These are phyloP conservation scores for Lactifluus subvellereus DNA, from an alignment of 768 basidiomycete species.

Conservation along the genomic window DNA sequence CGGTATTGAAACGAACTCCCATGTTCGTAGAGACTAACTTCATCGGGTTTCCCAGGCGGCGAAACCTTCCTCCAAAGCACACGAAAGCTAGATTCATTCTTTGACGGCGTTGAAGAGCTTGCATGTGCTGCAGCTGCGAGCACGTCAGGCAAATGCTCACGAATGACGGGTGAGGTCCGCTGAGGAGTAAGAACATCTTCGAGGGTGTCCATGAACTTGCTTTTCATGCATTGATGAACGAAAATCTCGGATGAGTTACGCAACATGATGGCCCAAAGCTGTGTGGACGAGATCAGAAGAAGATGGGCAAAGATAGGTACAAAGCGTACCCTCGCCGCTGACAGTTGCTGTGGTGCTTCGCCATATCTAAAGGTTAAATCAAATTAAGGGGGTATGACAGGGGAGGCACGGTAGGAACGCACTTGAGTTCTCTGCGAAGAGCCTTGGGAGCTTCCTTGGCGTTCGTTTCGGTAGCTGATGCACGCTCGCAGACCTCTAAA, in stretches of 20 bases:
- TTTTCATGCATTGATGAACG: too few species aligned
- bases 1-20: too few species aligned
- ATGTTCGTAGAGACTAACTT: too few species aligned
- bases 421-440: conserved; percentile 83
- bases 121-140: conserved; percentile 38
- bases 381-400: neutral
- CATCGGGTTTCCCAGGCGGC: conserved; percentile 30
- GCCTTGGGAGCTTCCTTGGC: conserved; percentile 84
- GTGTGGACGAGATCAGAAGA: conserved; percentile 2
- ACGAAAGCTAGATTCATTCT: conserved; percentile 47
- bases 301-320: neutral
- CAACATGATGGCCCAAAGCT: conserved; percentile 90
- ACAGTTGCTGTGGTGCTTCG: conserved; percentile 22
- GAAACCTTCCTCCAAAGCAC: conserved; percentile 78
- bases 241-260: conserved; percentile 54
- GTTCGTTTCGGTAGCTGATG: conserved; percentile 63
- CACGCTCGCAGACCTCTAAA: conserved; percentile 80
- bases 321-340: conserved; percentile 22
- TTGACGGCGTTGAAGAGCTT: neutral
- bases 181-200: conserved; percentile 60
- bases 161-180: conserved; percentile 71
- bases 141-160: conserved; percentile 73
- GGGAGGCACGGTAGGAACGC: conserved; percentile 23
- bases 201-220: too few species aligned
- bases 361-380: conserved; percentile 15